These are phyloP conservation scores for Tolypocladium capitatum DNA, from an alignment of 2,329 filamentous ascomycete species.

Conservation along the genomic window DNA sequence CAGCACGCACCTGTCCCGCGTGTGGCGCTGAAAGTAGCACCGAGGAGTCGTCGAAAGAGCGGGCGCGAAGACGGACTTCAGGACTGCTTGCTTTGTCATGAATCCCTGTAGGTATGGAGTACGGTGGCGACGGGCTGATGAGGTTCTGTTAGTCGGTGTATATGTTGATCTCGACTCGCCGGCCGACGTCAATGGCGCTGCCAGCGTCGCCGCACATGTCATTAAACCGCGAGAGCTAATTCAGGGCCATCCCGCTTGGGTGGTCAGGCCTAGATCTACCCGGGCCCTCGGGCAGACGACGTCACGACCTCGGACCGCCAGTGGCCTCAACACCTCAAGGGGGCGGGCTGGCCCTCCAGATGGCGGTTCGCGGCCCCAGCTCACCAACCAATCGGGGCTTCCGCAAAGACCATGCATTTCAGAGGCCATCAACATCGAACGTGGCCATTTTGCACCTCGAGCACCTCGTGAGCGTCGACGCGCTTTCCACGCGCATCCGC, in stretches of 20 bases:
- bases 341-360: too few relatives aligned
- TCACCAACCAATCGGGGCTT: not conserved
- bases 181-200: too few relatives aligned
- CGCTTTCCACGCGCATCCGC: too few relatives aligned
- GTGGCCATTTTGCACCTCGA: not conserved
- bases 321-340: too few relatives aligned
- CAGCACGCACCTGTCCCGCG: not conserved
- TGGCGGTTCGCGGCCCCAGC: too few relatives aligned
- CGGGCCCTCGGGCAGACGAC: too few relatives aligned
- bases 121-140: not conserved
- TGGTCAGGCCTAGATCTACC: not conserved
- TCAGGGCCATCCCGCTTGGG: not conserved
- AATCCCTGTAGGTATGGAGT: not conserved
- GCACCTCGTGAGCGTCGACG: not conserved
- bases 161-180: not conserved
- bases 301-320: too few relatives aligned
- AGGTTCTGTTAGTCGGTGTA: not conserved
- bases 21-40: not conserved
- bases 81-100: not conserved
- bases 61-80: not conserved
- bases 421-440: not conserved
- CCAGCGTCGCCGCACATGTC: not conserved
- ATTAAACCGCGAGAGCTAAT: too few relatives aligned
- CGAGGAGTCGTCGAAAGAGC: not conserved
- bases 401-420: not conserved